Evolutionary conservation across 805 yeast genomes (phyloP), one percentile per base, ranked within the genome.

Genomic region (Phaffomyces antillensis): DNA sequence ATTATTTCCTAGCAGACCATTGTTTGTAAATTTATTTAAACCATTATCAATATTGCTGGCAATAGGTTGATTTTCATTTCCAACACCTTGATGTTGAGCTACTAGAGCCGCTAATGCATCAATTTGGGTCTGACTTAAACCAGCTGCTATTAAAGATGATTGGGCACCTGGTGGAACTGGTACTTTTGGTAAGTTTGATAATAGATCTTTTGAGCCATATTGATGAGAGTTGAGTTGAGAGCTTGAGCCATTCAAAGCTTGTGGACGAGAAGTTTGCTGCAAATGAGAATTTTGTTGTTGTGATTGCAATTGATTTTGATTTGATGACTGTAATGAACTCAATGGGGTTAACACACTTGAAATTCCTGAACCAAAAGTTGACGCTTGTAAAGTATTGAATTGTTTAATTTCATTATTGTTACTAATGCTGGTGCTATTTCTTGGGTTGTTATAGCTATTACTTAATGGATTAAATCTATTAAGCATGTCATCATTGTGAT

Each of bases 151-250:
- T 38, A 85, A 61, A 1, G 88, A 75, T 18, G 70, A 63, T 50
- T 77, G 75, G 2, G 90, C 91, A 11, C 88, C 87, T 7, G 79
- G 79, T 2, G 93, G 93, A 5, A 85, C 86, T 0, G 76, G 74
- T 15, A 81, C 77, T 51, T 75, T 74, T 15, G 89, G 88, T 30
- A 80, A 55, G 36, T 65, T 60, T 1, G 73, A 61, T 5, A 73
- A 53, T 18, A 71, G 56, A 31, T 70, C 62, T 17, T 34, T 44
- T 2, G 36, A 28, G 4, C 39, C 42, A 20, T 40, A 40, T 5
- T 17, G n/a, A 33, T 64, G 20, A 5, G n/a, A 25, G 16, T 7
- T 11, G 3, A 35, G 10, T 20, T 17, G 32, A 15, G 36, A 30
- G 16, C 13, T 32, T 32, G 34, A 17, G 23, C 6, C 18, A 26